phyloP scores from a whole-genome alignment of 768 basidiomycete genomes.

The Termitomyces sp. region DNA sequence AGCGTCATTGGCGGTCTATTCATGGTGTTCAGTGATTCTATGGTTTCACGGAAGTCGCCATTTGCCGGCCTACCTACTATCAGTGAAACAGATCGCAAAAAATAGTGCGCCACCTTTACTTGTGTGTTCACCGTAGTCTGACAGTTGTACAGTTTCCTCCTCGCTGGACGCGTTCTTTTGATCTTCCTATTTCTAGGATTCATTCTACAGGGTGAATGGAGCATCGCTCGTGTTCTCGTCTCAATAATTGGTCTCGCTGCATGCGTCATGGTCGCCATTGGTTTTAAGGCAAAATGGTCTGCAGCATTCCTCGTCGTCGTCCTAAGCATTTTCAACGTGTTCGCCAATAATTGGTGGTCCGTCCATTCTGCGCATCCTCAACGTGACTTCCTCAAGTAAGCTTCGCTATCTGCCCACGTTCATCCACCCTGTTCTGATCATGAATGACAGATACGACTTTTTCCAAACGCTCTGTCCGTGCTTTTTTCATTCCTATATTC shows the following conservation, averaged over 20 bases:
- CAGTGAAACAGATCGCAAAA: constrained; percentile 93
- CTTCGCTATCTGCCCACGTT: constrained; percentile 5
- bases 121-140: not conserved
- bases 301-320: constrained; percentile 92
- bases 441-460: constrained; percentile 79
- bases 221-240: constrained; percentile 76
- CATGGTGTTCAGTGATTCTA: constrained; percentile 98
- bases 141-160: constrained; percentile 72
- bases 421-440: constrained; percentile 14
- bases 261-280: constrained; percentile 94
- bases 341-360: constrained; percentile 99
- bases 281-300: constrained; percentile 99
- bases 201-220: constrained; percentile 91
- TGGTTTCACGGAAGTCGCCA: constrained; percentile 78
- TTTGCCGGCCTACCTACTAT: constrained; percentile 90
- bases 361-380: constrained; percentile 90
- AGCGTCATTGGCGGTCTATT: constrained; percentile 96
- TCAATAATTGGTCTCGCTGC: constrained; percentile 88
- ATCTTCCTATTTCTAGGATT: constrained; percentile 99
- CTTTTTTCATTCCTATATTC: not conserved
- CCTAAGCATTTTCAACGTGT: constrained; percentile 92
- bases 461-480: constrained; percentile 87
- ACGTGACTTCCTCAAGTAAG: constrained; percentile 95
- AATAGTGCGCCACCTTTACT: constrained; percentile 64
- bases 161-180: constrained; percentile 92